Conservation (phyloP, 2,329 filamentous ascomycete genomes). For the Cadophora gregata region DNA sequence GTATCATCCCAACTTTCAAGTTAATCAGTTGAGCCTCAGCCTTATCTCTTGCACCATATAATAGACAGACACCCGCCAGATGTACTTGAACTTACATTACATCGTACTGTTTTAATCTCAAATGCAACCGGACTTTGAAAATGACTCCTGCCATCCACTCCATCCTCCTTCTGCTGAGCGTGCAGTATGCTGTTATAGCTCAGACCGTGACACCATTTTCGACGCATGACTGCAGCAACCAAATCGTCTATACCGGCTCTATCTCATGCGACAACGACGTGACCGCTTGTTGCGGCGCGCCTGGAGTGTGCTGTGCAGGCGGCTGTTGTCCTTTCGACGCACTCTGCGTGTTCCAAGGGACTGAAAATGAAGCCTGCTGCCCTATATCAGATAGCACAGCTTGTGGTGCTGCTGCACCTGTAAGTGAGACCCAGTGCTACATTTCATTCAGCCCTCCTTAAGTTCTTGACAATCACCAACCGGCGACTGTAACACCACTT, state of each 20-base stretch:
- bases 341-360: not conserved
- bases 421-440: not conserved
- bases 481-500: not conserved
- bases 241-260: not conserved
- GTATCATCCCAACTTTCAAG: not conserved
- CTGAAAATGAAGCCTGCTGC: not conserved
- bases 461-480: not conserved
- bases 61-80: no score
- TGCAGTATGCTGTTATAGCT: not conserved
- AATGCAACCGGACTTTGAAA: no score
- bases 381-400: not conserved
- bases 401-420: not conserved
- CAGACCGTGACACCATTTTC: not conserved
- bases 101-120: no score
- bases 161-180: not conserved
- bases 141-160: no score
- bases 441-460: not conserved
- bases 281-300: not conserved
- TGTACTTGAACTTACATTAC: no score
- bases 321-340: not conserved
- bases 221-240: not conserved
- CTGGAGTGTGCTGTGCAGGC: not conserved
- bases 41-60: no score
- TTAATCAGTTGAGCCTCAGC: not conserved
- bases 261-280: not conserved